These are phyloP conservation scores for Penstemon davidsonii DNA, from an alignment of 257 asterid genomes.

Conservation along the genomic window DNA sequence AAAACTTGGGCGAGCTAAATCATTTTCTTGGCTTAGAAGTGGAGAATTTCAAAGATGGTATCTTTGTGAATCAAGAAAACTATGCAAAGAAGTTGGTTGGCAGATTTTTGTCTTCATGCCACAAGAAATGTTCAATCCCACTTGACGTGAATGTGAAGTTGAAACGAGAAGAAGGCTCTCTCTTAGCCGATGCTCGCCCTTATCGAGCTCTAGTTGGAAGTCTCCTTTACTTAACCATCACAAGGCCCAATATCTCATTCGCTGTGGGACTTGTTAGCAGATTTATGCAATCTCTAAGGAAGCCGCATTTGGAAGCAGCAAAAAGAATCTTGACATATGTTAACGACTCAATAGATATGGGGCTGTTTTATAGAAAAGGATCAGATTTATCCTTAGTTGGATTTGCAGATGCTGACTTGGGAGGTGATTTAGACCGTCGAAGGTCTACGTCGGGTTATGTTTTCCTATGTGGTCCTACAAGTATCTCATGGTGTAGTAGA, in stretches of 20 bases:
- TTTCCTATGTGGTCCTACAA: constrained; percentile 1
- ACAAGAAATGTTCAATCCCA: too few relatives aligned
- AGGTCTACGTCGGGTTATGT: neutral
- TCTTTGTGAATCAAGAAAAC: too few relatives aligned
- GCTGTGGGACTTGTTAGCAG: neutral
- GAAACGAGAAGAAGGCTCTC: too few relatives aligned
- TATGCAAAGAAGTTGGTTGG: too few relatives aligned
- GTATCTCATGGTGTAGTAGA: constrained; percentile 27
- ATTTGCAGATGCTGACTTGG: too few relatives aligned
- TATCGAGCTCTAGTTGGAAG: constrained; percentile 26
- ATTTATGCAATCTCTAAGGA: neutral
- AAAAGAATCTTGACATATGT: neutral
- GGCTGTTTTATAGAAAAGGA: neutral
- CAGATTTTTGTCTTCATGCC: too few relatives aligned
- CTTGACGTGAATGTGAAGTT: too few relatives aligned
- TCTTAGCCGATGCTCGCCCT: neutral
- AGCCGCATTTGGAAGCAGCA: too few relatives aligned
- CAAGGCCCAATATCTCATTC: constrained; percentile 6
- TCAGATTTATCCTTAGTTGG: neutral
- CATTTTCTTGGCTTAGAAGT: too few relatives aligned
- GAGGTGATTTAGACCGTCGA: too few relatives aligned
- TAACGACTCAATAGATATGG: neutral
- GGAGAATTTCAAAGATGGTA: too few relatives aligned
- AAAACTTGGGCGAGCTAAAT: too few relatives aligned
- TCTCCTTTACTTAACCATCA: constrained; percentile 12